Evolutionary conservation across 2,329 filamentous ascomycete species (phyloP), one percentile per base, ranked within the genome.

Genomic region (Alternaria sp.): DNA sequence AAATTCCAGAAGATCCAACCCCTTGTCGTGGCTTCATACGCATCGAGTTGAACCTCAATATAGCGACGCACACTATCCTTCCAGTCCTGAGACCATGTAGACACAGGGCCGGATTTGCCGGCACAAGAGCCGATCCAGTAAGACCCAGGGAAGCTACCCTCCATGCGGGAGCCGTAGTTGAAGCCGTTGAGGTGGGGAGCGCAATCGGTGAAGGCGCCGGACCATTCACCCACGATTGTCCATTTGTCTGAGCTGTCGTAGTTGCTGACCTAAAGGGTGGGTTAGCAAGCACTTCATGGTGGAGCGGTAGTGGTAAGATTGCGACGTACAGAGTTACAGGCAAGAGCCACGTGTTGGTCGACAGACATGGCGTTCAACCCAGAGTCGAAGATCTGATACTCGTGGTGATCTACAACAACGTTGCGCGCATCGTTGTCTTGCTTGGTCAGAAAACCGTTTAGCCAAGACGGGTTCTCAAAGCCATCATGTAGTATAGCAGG

Each of bases 191-290:
- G 77, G 34, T 79, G 76, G 1, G 74, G 73, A 8, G 85, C 84
- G 68, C 85, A 86, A 71, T 87, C 85, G 1, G 89, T 90, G 79
- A 90, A 83, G 34, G 88, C 89, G 18, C 83, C 88, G 0, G 85
- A 86, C 88, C 89, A 91, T 76, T 91, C 89, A 52, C 89, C 89
- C 4, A 89, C 84, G 44, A 91, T 80, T 16, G 85, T 85, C 83
- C 86, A 89, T 74, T 90, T 90, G 75, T 91, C 87, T 2, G 81
- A 80, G 38, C 80, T 79, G 5, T 78, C 72, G 57, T 86, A 87
- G 11, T 76, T 73, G 16, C 75, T 70, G 27, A 63, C 68, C 68
- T 71, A 28, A 41, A 5, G 4, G 1, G 22, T 8, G 11, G 4
- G 38, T 66, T 27, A 66, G 57, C 7, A 16, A 12, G 12, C 4